Conservation (phyloP, 345 rosid genomes). For the Salix suchowensis region DNA sequence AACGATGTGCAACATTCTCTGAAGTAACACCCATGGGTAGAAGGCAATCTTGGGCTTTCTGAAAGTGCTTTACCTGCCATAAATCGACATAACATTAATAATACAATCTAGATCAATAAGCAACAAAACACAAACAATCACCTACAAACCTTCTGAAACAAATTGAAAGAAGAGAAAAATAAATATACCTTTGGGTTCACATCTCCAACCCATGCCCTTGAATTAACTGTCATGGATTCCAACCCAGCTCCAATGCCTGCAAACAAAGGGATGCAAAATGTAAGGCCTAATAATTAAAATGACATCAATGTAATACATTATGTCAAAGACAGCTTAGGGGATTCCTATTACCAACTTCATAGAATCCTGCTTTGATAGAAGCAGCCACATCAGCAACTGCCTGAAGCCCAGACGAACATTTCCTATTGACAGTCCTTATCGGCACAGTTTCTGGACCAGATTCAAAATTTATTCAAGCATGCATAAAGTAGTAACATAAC, state of each 20-base stretch:
- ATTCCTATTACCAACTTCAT: slow-evolving; percentile 63
- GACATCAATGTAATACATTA: background rate
- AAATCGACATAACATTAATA: slow-evolving; percentile 5
- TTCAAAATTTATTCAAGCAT: background rate
- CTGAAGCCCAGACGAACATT: slow-evolving; percentile 96
- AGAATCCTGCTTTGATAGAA: slow-evolving; percentile 90
- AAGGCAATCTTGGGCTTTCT: slow-evolving; percentile 80
- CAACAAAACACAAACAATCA: background rate
- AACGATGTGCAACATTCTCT: slow-evolving; percentile 85
- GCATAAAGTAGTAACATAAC: background rate
- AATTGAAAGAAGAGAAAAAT: background rate
- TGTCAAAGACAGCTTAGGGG: background rate
- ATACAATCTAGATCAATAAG: background rate
- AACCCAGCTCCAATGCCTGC: slow-evolving; percentile 94
- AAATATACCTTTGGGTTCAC: slow-evolving; percentile 67
- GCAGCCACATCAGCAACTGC: slow-evolving; percentile 98
- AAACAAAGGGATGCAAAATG: background rate
- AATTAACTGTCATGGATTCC: slow-evolving; percentile 80
- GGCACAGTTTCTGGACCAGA: slow-evolving; percentile 72
- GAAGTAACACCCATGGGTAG: slow-evolving; percentile 98
- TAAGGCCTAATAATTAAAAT: background rate
- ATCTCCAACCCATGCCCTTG: slow-evolving; percentile 82
- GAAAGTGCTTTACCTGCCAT: slow-evolving; percentile 57
- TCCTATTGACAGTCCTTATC: slow-evolving; percentile 80
- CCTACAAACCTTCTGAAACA: background rate